phyloP scores from a whole-genome alignment of 345 rosid species.

The Pistacia vera region DNA sequence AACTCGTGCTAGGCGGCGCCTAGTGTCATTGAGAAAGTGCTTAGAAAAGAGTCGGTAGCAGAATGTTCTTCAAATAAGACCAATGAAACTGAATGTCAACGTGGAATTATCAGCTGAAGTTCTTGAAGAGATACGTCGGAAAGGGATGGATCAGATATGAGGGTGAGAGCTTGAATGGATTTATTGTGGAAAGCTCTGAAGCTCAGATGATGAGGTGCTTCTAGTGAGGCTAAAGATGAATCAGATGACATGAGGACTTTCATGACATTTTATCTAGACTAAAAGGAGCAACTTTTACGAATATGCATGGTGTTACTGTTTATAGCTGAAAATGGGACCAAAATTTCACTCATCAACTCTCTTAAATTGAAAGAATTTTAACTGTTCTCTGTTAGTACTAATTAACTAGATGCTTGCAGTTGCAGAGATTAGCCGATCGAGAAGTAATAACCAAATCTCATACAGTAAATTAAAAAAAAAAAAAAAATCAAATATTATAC shows the following conservation, averaged over 20 bases:
- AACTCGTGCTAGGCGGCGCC: slow-evolving; percentile 36
- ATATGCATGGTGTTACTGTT: background rate
- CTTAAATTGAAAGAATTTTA: background rate
- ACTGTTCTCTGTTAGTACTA: background rate
- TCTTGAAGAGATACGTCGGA: slow-evolving; percentile 42
- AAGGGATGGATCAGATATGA: slow-evolving; percentile 42
- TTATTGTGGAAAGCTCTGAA: slow-evolving; percentile 52
- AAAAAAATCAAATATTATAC: no score
- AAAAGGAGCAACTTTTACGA: slow-evolving; percentile 42
- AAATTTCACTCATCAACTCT: background rate
- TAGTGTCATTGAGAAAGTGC: slow-evolving; percentile 42
- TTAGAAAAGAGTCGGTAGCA: slow-evolving; percentile 21
- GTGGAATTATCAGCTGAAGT: slow-evolving; percentile 36
- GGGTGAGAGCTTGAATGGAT: slow-evolving; percentile 49
- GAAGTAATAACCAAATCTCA: no score
- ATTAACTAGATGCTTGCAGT: background rate
- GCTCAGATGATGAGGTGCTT: slow-evolving; percentile 19
- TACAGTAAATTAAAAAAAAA: no score
- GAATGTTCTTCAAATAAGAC: slow-evolving; percentile 21
- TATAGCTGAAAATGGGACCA: background rate
- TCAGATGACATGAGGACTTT: slow-evolving; percentile 40
- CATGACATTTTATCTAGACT: slow-evolving; percentile 38
- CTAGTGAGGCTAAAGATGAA: slow-evolving; percentile 30
- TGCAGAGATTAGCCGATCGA: background rate
- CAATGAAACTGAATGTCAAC: slow-evolving; percentile 19